Evolutionary conservation across 148 eudicot genomes (phyloP).

Genomic region (Diospyros kaki): DNA sequence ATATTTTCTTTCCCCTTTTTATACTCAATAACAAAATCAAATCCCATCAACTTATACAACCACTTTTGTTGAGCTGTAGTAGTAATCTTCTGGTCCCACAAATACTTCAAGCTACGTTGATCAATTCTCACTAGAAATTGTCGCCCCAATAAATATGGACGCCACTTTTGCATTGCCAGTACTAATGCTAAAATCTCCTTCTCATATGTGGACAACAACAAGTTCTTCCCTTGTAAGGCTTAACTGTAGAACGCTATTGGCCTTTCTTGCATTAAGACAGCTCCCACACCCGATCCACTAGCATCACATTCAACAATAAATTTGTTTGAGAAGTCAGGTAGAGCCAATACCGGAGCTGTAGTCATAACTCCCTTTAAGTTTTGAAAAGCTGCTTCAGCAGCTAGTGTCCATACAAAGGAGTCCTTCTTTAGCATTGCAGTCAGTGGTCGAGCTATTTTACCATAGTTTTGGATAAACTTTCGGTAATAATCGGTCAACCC

Average conservation of each 20-base stretch:
- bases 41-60: no score
- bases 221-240: not conserved
- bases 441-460: not conserved
- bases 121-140: not conserved
- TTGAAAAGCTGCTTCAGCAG: not conserved
- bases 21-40: no score
- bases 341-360: not conserved
- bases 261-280: not conserved
- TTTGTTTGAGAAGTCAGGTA: not conserved
- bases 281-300: not conserved
- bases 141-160: not conserved
- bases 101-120: no score
- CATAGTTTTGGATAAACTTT: not conserved
- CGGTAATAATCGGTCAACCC: slow-evolving; percentile 11
- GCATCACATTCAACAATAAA: not conserved
- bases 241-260: not conserved
- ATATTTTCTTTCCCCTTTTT: no score
- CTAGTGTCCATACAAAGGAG: not conserved
- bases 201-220: not conserved
- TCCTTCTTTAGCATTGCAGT: not conserved
- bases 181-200: not conserved
- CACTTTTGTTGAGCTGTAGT: no score
- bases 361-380: not conserved
- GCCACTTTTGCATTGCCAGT: not conserved
- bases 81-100: no score